Evolutionary conservation across 2,329 filamentous ascomycete species (phyloP).

Genomic region (Penicillium digitatum): DNA sequence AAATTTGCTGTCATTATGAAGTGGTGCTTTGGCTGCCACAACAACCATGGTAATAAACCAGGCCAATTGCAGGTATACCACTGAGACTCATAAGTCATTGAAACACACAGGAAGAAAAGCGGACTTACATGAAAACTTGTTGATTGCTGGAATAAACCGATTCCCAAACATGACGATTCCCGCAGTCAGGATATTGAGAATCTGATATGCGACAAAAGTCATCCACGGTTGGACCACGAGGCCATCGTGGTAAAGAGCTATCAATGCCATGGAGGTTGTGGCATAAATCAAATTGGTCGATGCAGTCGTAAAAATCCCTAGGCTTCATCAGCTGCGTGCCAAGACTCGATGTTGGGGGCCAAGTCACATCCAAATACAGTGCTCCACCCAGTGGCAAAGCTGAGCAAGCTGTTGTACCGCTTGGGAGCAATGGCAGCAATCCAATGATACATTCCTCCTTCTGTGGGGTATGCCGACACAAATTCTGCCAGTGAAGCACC

Average conservation of each 20-base stretch:
- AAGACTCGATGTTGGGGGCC: neutral
- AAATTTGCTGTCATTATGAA: constrained; percentile 46
- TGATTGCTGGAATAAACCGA: constrained; percentile 42
- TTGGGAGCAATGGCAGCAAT: constrained; percentile 47
- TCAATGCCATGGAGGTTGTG: constrained; percentile 42
- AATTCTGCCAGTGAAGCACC: constrained; percentile 48
- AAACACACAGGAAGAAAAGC: neutral
- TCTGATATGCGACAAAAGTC: constrained; percentile 44
- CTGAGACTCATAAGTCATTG: constrained; percentile 5
- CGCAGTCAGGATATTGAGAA: constrained; percentile 43
- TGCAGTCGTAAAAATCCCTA: constrained; percentile 46
- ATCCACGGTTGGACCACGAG: constrained; percentile 47
- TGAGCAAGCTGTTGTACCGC: constrained; percentile 39
- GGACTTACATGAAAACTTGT: constrained; percentile 42
- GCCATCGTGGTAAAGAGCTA: constrained; percentile 41
- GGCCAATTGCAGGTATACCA: constrained; percentile 47
- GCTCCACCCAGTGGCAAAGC: constrained; percentile 47
- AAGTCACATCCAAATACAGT: constrained; percentile 40
- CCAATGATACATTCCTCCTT: constrained; percentile 53
- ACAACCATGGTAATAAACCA: constrained; percentile 49
- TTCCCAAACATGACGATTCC: constrained; percentile 50
- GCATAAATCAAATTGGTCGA: constrained; percentile 47
- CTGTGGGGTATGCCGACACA: constrained; percentile 48
- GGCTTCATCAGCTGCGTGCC: neutral
- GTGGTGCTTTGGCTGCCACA: constrained; percentile 47